Conservation (phyloP, 2,329 filamentous ascomycete species). For the Ophiostoma himal-ulmi region DNA sequence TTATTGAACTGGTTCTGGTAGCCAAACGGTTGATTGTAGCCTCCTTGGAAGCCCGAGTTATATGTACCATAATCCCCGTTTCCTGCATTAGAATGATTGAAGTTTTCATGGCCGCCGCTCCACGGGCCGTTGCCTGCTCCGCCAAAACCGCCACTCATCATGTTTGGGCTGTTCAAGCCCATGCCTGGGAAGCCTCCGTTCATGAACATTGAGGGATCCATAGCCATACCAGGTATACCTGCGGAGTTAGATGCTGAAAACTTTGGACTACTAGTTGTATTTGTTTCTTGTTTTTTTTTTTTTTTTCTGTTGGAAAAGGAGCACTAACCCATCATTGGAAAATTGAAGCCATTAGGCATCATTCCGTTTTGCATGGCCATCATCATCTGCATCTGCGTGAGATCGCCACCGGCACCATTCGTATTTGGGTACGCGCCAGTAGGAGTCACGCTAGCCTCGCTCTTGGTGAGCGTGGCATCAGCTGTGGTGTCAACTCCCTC, state of each 20-base stretch:
- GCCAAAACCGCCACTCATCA: slow-evolving; percentile 66
- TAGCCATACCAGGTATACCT: slow-evolving; percentile 58
- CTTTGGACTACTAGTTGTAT: too few relatives aligned
- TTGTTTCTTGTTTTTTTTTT: too few relatives aligned
- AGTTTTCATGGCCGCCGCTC: slow-evolving; percentile 85
- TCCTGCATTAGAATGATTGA: slow-evolving; percentile 77
- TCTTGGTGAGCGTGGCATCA: neutral
- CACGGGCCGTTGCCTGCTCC: slow-evolving; percentile 67
- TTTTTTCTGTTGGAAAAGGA: too few relatives aligned
- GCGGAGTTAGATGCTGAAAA: neutral
- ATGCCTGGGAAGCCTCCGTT: slow-evolving; percentile 68
- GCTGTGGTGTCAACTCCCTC: neutral
- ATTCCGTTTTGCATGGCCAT: slow-evolving; percentile 69
- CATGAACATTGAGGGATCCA: slow-evolving; percentile 81
- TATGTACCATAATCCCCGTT: slow-evolving; percentile 74
- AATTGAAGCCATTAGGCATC: slow-evolving; percentile 48
- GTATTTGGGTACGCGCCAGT: neutral
- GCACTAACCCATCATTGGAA: slow-evolving; percentile 81
- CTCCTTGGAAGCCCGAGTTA: slow-evolving; percentile 72
- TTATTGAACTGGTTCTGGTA: slow-evolving; percentile 72
- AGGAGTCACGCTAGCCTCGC: slow-evolving; percentile 28
- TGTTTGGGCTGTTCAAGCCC: slow-evolving; percentile 72
- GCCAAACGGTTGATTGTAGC: slow-evolving; percentile 73
- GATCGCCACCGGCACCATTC: slow-evolving; percentile 47
- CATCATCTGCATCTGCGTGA: slow-evolving; percentile 76